A percentile compares a stretch with the other conserved stretches of the same genome.
Evolutionary conservation across 495 filamentous ascomycete genomes (phyloP).

Genomic region (Peziza echinospora): DNA sequence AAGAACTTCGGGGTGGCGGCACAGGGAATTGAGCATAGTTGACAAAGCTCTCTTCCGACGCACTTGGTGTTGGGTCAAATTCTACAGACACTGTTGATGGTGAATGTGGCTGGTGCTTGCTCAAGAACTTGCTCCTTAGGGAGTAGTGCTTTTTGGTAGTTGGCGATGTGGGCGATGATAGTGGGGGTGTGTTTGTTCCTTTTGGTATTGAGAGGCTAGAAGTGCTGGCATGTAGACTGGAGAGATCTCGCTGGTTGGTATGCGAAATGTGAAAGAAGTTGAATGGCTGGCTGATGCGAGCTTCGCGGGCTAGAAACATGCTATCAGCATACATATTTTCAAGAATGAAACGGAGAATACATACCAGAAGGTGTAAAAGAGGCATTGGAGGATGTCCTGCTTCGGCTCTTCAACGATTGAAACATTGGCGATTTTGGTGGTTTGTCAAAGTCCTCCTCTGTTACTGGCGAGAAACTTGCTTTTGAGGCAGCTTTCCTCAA

Average conservation of each 20-base stretch:
- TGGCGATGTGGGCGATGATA: background rate
- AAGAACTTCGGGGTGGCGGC: background rate
- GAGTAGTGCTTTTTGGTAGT: background rate
- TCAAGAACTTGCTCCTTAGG: background rate
- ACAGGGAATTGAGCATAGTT: background rate
- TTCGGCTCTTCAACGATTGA: background rate
- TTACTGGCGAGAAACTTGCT: background rate
- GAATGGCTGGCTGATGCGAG: slow-evolving; percentile 15
- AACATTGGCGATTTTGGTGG: background rate
- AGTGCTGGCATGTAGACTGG: background rate
- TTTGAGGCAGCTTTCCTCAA: background rate
- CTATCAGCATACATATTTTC: no score
- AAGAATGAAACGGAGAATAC: no score
- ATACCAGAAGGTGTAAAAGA: background rate
- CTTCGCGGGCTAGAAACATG: background rate
- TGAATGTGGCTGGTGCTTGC: background rate
- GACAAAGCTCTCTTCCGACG: background rate
- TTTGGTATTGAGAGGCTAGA: background rate
- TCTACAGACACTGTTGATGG: background rate
- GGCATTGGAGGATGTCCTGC: background rate
- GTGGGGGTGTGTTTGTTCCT: no score
- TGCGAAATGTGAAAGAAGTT: slow-evolving; percentile 18
- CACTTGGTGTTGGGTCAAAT: background rate
- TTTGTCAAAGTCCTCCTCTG: background rate
- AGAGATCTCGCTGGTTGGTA: slow-evolving; percentile 13